These are phyloP conservation scores for Thermoascus crustaceus DNA, from an alignment of 2,329 filamentous ascomycete species.

Conservation along the genomic window DNA sequence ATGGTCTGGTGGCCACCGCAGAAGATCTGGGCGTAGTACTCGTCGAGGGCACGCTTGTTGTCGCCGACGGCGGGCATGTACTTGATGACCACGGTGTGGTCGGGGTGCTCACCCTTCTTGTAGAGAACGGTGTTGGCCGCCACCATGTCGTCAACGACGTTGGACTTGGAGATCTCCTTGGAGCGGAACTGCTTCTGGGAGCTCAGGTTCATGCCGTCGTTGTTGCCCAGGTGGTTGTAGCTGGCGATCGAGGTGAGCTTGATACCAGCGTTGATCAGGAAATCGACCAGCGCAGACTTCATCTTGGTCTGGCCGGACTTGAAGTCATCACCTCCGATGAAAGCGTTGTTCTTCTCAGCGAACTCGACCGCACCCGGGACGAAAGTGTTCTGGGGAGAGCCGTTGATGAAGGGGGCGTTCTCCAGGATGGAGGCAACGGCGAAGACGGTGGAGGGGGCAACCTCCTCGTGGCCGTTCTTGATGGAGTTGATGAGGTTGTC, in stretches of 20 bases:
- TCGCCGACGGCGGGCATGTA: constrained; percentile 99
- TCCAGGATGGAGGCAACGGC: constrained; percentile 92
- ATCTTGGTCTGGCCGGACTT: constrained; percentile 99
- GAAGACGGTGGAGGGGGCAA: constrained; percentile 94
- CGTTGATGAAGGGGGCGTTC: constrained; percentile 91
- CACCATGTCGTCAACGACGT: constrained; percentile 99
- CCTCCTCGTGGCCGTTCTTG: constrained; percentile 74
- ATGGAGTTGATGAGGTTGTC: constrained; percentile 88
- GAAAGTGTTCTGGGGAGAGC: constrained; percentile 98
- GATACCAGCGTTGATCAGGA: constrained; percentile 96
- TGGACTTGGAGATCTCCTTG: constrained; percentile 99
- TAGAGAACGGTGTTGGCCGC: constrained; percentile 90
- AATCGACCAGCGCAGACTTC: constrained; percentile 98
- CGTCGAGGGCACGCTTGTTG: constrained; percentile 96
- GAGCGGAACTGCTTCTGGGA: constrained; percentile 98
- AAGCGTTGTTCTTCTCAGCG: constrained; percentile 76
- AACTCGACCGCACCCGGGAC: constrained; percentile 86
- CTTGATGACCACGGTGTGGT: constrained; percentile 99
- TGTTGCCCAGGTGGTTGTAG: constrained; percentile 99
- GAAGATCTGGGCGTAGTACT: constrained; percentile 99
- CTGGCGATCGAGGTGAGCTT: constrained; percentile 97
- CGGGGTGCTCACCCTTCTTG: constrained; percentile 84
- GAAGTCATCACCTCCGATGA: constrained; percentile 98
- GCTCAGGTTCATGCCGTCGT: constrained; percentile 97
- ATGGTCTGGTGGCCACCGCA: constrained; percentile 98